A percentile compares a stretch with the other conserved stretches of the same genome.
These are phyloP conservation scores for Echria macrotheca DNA, from an alignment of 495 filamentous ascomycete genomes.

Conservation along the genomic window DNA sequence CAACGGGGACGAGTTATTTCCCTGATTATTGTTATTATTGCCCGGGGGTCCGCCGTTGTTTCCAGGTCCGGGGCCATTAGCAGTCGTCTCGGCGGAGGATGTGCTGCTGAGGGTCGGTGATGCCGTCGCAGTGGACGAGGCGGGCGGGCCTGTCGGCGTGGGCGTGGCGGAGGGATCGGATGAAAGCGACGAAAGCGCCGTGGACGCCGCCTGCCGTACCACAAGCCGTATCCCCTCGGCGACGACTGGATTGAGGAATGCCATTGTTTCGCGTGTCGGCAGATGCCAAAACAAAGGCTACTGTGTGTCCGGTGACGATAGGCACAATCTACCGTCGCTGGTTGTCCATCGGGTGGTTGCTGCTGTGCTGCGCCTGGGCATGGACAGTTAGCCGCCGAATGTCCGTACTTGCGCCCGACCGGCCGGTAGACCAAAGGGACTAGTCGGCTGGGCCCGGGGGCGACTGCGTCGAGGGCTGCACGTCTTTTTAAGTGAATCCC, in stretches of 20 bases:
- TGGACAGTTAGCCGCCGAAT: conserved; percentile 1
- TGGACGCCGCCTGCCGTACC: conserved; percentile 18
- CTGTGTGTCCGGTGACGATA: conserved; percentile 14
- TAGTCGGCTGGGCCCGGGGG: not conserved
- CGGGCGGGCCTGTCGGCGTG: not conserved
- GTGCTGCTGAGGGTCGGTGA: not conserved
- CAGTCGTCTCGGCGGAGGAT: conserved; percentile 4
- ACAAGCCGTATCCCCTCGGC: conserved; percentile 24
- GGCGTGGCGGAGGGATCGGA: not conserved
- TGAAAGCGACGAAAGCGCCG: not conserved
- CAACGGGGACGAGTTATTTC: conserved; percentile 77
- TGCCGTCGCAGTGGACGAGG: not conserved
- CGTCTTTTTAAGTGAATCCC: conserved; percentile 13
- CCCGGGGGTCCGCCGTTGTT: conserved; percentile 9
- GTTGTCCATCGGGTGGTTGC: conserved; percentile 27
- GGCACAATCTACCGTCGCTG: conserved; percentile 16
- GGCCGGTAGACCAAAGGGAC: not conserved
- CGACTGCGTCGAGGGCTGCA: not conserved
- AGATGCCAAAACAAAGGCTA: not conserved
- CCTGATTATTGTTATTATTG: conserved; percentile 13
- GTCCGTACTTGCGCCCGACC: not conserved
- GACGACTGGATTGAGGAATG: conserved; percentile 22
- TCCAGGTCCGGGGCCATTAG: conserved; percentile 8
- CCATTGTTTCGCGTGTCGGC: conserved; percentile 20
- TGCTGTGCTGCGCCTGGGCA: conserved; percentile 7